Evolutionary conservation across 1,284 basidiomycete genomes (phyloP).

Genomic region (Tilletia setariae): DNA sequence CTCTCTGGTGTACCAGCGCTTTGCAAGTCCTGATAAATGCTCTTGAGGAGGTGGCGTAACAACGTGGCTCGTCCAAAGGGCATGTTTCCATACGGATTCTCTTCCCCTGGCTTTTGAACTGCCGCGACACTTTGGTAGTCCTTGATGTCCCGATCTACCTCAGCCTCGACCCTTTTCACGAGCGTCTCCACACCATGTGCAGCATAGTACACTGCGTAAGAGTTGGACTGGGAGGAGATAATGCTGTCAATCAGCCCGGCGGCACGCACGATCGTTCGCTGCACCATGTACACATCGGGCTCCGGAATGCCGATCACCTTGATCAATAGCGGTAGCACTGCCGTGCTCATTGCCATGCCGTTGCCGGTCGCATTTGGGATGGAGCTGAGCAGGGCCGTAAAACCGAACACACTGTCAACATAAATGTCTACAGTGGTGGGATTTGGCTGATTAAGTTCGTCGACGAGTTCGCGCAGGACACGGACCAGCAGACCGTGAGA

Average conservation of each 20-base stretch:
- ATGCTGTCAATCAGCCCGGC: constrained; percentile 90
- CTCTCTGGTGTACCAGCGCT: constrained; percentile 85
- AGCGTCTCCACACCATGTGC: constrained; percentile 80
- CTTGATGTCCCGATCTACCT: constrained; percentile 40
- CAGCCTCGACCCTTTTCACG: constrained; percentile 72
- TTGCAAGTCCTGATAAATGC: constrained; percentile 93
- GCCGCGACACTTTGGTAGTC: constrained; percentile 21
- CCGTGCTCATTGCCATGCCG: constrained; percentile 95
- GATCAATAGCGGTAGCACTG: constrained; percentile 75
- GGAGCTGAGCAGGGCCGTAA: constrained; percentile 73
- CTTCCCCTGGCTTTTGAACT: constrained; percentile 58
- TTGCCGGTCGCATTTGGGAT: constrained; percentile 76
- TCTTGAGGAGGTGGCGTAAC: constrained; percentile 85
- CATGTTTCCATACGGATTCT: constrained; percentile 40
- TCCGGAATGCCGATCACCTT: constrained; percentile 34
- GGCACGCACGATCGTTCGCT: constrained; percentile 57
- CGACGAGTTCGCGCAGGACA: constrained; percentile 35
- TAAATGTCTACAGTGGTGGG: constrained; percentile 29
- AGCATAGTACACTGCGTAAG: constrained; percentile 81
- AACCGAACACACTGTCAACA: constrained; percentile 64
- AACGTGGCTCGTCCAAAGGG: constrained; percentile 57
- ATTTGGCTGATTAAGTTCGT: constrained; percentile 59
- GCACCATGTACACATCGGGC: constrained; percentile 42
- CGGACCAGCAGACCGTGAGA: constrained; percentile 75
- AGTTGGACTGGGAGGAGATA: constrained; percentile 81